A percentile compares a stretch with the other conserved stretches of the same genome.
phyloP scores from a whole-genome alignment of 345 rosid genomes.

The Linum lewisii region DNA sequence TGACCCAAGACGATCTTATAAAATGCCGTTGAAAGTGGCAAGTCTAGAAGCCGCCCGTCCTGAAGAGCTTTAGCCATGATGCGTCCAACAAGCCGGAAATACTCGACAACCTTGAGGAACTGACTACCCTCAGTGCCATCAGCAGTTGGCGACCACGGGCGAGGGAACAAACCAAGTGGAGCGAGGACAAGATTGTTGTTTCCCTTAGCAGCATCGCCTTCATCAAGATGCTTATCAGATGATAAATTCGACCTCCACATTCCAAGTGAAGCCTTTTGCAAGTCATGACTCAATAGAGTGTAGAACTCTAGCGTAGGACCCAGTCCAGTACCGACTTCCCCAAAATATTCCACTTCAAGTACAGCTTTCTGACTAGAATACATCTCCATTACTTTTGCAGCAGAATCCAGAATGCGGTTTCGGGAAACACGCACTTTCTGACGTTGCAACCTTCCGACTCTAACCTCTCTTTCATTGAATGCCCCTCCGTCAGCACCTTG shows the following conservation, averaged over 20 bases:
- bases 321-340: conserved; percentile 99
- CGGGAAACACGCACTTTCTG: conserved; percentile 99
- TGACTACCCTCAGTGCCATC: conserved; percentile 70
- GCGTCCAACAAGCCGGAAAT: conserved; percentile 90
- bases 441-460: conserved; percentile 93
- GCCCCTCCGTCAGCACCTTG: conserved; percentile 97
- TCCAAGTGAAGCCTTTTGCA: conserved; percentile 72
- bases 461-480: conserved; percentile 75
- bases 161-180: conserved; percentile 90
- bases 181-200: conserved; percentile 51
- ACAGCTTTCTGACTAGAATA: conserved; percentile 97
- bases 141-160: conserved; percentile 75
- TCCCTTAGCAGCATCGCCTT: conserved; percentile 38
- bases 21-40: conserved; percentile 74
- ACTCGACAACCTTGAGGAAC: conserved; percentile 57
- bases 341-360: conserved; percentile 99
- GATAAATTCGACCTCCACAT: conserved; percentile 84
- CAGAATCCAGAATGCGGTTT: conserved; percentile 94
- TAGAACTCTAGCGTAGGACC: conserved; percentile 99
- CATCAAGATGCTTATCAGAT: conserved; percentile 39
- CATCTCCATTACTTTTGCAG: conserved; percentile 99
- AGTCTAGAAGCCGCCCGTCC: conserved; percentile 93
- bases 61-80: conserved; percentile 99
- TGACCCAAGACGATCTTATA: conserved; percentile 87
- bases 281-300: conserved; percentile 87